Conservation (phyloP, 345 rosid species). For the Cardamine resedifolia region DNA sequence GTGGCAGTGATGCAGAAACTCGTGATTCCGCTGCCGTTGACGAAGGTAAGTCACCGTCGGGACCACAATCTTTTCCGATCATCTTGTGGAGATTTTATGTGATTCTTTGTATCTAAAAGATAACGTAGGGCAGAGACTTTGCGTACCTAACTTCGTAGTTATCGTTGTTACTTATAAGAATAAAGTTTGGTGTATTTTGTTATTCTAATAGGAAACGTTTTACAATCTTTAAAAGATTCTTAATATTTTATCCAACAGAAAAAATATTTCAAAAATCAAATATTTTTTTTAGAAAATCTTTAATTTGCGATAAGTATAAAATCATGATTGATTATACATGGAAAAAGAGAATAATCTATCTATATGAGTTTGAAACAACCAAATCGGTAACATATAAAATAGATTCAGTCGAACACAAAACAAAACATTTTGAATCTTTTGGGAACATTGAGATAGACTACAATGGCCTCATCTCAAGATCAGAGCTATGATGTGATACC, state of each 20-base stretch:
- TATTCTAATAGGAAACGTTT: constrained; percentile 3
- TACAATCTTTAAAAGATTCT: constrained; percentile 4
- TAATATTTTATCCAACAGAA: constrained; percentile 3
- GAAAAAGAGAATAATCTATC: neutral
- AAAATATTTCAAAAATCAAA: neutral
- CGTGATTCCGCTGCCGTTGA: constrained; percentile 5
- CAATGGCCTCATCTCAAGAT: constrained; percentile 41
- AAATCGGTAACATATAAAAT: constrained; percentile 11
- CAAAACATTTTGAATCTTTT: constrained; percentile 19
- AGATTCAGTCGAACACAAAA: constrained; percentile 16
- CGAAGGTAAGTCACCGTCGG: neutral
- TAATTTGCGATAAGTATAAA: neutral
- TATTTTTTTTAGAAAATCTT: neutral
- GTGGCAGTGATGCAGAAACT: constrained; percentile 1
- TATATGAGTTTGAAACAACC: constrained; percentile 12
- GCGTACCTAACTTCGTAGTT: constrained; percentile 21
- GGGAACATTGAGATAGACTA: constrained; percentile 7
- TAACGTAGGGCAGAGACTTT: constrained; percentile 13
- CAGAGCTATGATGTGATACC: constrained; percentile 31
- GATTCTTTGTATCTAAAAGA: neutral
- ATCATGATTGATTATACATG: constrained; percentile 8
- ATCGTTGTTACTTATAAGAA: constrained; percentile 28
- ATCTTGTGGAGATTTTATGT: neutral
- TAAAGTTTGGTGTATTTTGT: neutral
- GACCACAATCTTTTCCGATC: constrained; percentile 2